Conservation (phyloP, 1,139 yeast species). For the Yarrowia galli region DNA sequence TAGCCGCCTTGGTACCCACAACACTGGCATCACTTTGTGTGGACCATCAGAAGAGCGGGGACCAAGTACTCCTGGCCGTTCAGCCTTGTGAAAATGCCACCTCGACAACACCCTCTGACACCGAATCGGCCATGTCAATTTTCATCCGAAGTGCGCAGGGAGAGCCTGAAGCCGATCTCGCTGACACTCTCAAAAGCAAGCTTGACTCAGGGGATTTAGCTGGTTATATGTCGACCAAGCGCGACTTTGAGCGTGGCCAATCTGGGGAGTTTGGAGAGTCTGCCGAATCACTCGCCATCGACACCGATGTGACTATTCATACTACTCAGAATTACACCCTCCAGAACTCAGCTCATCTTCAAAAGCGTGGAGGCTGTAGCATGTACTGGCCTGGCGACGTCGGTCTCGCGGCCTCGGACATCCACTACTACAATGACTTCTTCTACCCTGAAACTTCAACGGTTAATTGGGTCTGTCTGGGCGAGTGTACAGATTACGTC, state of each 20-base stretch:
- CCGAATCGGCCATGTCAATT: conserved; percentile 19
- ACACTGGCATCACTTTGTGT: conserved; percentile 17
- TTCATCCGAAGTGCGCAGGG: conserved; percentile 14
- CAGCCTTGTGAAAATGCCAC: conserved; percentile 28
- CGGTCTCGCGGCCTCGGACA: conserved; percentile 12
- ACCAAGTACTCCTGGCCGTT: conserved; percentile 13
- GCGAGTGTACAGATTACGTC: conserved; percentile 20
- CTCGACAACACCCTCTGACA: not conserved
- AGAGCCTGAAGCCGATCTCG: conserved; percentile 21
- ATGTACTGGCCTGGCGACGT: conserved; percentile 31
- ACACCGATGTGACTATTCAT: conserved; percentile 1
- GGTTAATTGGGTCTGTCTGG: conserved; percentile 21
- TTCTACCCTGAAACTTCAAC: conserved; percentile 10
- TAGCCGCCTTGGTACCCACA: not conserved
- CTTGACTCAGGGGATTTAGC: conserved; percentile 8
- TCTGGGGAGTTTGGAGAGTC: not conserved
- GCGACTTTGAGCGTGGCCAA: conserved; percentile 5
- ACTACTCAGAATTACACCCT: conserved; percentile 12
- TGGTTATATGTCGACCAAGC: conserved; percentile 10
- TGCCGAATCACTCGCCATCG: conserved; percentile 8
- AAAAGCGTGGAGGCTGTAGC: conserved; percentile 28
- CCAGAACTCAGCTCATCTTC: conserved; percentile 6
- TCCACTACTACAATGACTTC: conserved; percentile 27
- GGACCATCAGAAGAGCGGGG: conserved; percentile 10
- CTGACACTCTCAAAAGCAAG: conserved; percentile 12